These are phyloP conservation scores for Xylaria sp. DNA, from an alignment of 2,329 filamentous ascomycete genomes.

Conservation along the genomic window DNA sequence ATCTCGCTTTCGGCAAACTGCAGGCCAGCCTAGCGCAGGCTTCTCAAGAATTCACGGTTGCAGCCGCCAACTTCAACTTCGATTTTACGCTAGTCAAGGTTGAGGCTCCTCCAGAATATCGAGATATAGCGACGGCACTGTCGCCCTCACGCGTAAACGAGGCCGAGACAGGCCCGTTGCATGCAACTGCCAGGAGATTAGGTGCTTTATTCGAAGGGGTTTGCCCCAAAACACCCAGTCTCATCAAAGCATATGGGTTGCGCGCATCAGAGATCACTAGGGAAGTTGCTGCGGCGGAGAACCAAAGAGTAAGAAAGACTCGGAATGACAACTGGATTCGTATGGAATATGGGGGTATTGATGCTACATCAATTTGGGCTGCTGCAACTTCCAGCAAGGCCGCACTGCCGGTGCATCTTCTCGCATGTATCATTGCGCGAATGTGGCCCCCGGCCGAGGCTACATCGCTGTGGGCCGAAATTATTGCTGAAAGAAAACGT, in stretches of 20 bases:
- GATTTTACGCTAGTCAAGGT: slow-evolving; percentile 15
- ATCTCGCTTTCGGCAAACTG: neutral
- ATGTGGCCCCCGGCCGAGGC: slow-evolving; percentile 39
- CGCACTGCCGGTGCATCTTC: slow-evolving; percentile 30
- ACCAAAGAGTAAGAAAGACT: neutral
- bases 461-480: slow-evolving; percentile 43
- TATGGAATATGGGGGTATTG: slow-evolving; percentile 21
- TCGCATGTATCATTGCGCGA: slow-evolving; percentile 44
- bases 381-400: slow-evolving; percentile 39
- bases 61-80: slow-evolving; percentile 21
- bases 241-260: slow-evolving; percentile 39
- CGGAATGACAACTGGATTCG: slow-evolving; percentile 16
- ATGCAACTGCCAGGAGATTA: slow-evolving; percentile 47
- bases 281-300: neutral
- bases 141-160: slow-evolving; percentile 34
- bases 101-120: slow-evolving; percentile 15
- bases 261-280: slow-evolving; percentile 14
- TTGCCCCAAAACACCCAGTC: slow-evolving; percentile 41
- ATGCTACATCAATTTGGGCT: slow-evolving; percentile 39
- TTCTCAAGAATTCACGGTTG: slow-evolving; percentile 13
- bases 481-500: slow-evolving; percentile 30
- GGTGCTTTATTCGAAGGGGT: slow-evolving; percentile 34
- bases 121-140: neutral
- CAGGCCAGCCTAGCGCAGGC: slow-evolving; percentile 6
- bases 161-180: slow-evolving; percentile 46